Conservation (phyloP, 1,284 basidiomycete genomes). For the Cryptococcus sp. region DNA sequence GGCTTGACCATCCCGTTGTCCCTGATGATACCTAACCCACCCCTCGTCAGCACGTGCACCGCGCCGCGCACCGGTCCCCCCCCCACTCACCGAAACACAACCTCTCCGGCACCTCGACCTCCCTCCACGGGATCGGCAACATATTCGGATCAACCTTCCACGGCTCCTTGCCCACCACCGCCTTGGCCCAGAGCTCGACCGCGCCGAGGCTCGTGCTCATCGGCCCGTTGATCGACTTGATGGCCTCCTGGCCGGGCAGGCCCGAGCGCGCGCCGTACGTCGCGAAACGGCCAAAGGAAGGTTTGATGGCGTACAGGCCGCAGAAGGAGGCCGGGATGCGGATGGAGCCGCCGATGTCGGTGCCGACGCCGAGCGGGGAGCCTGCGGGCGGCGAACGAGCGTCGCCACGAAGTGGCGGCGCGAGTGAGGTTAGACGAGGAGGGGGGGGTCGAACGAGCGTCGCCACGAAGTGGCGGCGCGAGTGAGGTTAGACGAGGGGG, state of each 20-base stretch:
- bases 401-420: too few relatives aligned
- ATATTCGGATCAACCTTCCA: conserved; percentile 68
- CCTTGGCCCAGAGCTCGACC: conserved; percentile 62
- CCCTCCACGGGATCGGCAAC: conserved; percentile 63
- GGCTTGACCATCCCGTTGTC: conserved; percentile 63
- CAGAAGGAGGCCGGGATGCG: conserved; percentile 64
- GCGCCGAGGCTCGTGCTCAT: conserved; percentile 59
- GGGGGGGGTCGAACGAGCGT: too few relatives aligned
- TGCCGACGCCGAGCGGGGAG: conserved; percentile 63
- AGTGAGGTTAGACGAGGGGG: too few relatives aligned
- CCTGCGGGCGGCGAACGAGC: too few relatives aligned
- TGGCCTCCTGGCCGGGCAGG: conserved; percentile 65
- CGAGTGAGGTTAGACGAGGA: too few relatives aligned
- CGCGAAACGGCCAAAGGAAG: conserved; percentile 67
- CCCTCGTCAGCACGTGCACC: neutral
- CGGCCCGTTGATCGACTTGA: conserved; percentile 70
- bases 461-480: too few relatives aligned
- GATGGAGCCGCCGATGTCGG: conserved; percentile 69
- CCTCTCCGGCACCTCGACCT: conserved; percentile 60
- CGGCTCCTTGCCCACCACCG: conserved; percentile 54
- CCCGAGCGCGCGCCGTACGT: conserved; percentile 64
- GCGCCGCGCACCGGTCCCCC: conserved; percentile 10
- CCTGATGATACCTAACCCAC: conserved; percentile 30
- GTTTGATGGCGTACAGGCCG: conserved; percentile 66
- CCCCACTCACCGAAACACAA: conserved; percentile 56